A percentile compares a stretch with the other conserved stretches of the same genome.
Evolutionary conservation across 2,329 filamentous ascomycete species (phyloP).

Genomic region (Didymella exigua): DNA sequence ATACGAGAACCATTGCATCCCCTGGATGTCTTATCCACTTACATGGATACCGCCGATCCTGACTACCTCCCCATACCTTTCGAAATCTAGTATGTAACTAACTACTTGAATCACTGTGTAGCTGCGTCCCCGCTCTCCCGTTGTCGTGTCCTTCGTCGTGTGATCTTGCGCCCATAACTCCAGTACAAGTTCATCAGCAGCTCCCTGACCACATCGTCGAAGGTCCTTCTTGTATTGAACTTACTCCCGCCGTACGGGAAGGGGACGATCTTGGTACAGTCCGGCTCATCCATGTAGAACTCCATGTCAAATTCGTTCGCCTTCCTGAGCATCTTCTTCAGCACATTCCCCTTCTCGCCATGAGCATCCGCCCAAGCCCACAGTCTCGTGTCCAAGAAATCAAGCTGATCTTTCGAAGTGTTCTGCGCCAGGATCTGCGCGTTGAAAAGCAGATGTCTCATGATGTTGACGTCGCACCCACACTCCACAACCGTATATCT

Average conservation of each 20-base stretch:
- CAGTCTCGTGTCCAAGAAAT: constrained; percentile 43
- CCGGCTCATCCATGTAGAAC: constrained; percentile 39
- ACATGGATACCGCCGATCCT: neutral
- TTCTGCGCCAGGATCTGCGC: constrained; percentile 37
- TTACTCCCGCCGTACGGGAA: constrained; percentile 44
- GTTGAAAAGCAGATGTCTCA: constrained; percentile 45
- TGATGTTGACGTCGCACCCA: constrained; percentile 35
- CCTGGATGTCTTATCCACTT: neutral
- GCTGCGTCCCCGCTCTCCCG: neutral
- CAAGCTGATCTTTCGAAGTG: constrained; percentile 23
- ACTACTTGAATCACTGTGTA: neutral
- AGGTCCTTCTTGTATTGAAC: constrained; percentile 38
- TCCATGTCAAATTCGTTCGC: constrained; percentile 42
- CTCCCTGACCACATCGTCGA: constrained; percentile 34
- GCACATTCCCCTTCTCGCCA: constrained; percentile 31
- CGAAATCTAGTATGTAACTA: neutral
- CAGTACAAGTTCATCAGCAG: constrained; percentile 39
- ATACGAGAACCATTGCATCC: neutral
- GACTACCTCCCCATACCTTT: neutral
- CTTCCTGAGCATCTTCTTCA: constrained; percentile 41
- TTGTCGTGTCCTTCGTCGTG: constrained; percentile 22
- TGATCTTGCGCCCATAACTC: constrained; percentile 44
- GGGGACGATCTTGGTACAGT: constrained; percentile 37
- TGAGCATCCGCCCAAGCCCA: constrained; percentile 44
- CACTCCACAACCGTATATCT: constrained; percentile 39